These are phyloP conservation scores for Letharia lupina DNA, from an alignment of 495 filamentous ascomycete species.

Conservation along the genomic window DNA sequence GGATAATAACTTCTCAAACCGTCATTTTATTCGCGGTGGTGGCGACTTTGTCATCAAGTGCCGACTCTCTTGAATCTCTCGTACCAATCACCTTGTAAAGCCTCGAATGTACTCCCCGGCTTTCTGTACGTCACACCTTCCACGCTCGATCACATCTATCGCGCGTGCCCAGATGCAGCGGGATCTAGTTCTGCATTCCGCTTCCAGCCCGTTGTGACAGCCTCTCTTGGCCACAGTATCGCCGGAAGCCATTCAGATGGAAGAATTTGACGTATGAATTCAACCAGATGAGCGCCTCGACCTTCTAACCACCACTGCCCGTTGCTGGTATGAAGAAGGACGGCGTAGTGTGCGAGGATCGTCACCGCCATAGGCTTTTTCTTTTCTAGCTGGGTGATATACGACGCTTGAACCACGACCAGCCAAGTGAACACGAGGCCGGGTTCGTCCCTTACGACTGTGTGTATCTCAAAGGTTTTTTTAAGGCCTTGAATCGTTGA, in stretches of 20 bases:
- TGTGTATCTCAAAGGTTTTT: conserved; percentile 3
- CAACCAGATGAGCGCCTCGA: conserved; percentile 36
- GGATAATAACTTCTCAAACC: no score
- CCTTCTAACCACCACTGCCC: conserved; percentile 34
- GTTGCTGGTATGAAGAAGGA: conserved; percentile 33
- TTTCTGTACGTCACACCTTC: no score
- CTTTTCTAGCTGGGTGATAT: conserved; percentile 28
- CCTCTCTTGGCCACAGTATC: conserved; percentile 29
- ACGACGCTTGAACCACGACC: conserved; percentile 10
- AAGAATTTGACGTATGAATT: conserved; percentile 27
- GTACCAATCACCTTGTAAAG: no score
- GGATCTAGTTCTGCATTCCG: background rate
- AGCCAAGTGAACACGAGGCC: conserved; percentile 11
- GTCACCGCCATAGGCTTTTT: conserved; percentile 34
- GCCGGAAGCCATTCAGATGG: conserved; percentile 24
- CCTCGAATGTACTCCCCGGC: no score
- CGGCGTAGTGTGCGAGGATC: conserved; percentile 37
- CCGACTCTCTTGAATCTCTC: no score
- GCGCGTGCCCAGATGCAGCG: no score
- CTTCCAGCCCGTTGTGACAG: background rate
- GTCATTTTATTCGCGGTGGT: no score
- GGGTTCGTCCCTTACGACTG: background rate
- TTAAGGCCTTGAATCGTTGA: conserved; percentile 8
- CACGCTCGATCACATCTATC: no score
- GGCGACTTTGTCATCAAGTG: no score